Base-by-base conservation (phyloP, 257 asterid genomes). In the Gardenia jasminoides region DNA sequence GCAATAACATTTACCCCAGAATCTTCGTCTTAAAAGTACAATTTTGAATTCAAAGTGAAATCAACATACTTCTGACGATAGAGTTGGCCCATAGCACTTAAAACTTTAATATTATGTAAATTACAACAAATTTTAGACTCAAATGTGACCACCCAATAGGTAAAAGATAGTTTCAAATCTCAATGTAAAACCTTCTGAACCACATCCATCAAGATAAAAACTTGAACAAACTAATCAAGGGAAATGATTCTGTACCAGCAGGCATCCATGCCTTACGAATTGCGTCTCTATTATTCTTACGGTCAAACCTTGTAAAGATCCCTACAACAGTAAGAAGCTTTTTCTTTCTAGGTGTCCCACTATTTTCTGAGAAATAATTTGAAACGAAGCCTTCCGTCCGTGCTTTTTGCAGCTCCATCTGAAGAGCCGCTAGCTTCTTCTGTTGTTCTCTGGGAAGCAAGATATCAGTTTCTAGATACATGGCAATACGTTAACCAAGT, bases 181-280 rank as follows among this genome's bases (percentile, higher is more conserved):
- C 46, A 50, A 48, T 48, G 33, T 33, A 16, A 50, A 48, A 72
- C 46, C 20, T 30, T 58, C 9, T 5, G 4, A 72, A 20, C 67
- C 11, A 33, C 67, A 74, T 74, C 33, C 36, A 19, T 39, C 48
- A 74, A 33, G n/a, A 24, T 58, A 24, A 17, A 58, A 58, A 58
- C 56, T 39, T 24, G 0, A 67, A 36, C 12, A 74, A 20, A 46
- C 22, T 67, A 19, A 77, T 39, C 20, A 58, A 68, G 79, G 70
- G 54, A 67, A 70, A 74, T 74, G 79, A 74, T 56, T 54, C 19
- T 58, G 8, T 88, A 94, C 97, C 98, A 39, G 86, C 81, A 54
- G 94, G 94, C 93, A 94, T 86, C 98, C 97, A 92, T 77, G 96
- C 98, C 86, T 91, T 92, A 59, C 97, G 97, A 75, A 94, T 91